A percentile compares a stretch with the other conserved stretches of the same genome.
Conservation (phyloP, 257 asterid species). For the Euphrasia confusa region DNA sequence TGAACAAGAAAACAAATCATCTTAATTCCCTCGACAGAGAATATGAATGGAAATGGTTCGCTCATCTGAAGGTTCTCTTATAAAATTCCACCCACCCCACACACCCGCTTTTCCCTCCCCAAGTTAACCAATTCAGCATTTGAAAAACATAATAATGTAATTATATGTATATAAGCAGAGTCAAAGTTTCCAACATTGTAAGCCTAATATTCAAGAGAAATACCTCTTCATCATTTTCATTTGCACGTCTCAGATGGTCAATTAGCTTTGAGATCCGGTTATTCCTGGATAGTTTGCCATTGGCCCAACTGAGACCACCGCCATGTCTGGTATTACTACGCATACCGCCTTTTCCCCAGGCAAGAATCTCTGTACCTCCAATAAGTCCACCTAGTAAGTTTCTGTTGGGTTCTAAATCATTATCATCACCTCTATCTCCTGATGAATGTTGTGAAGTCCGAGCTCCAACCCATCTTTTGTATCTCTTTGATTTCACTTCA, state of each 20-base stretch:
- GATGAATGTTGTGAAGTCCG: conserved; percentile 53
- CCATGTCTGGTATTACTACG: conserved; percentile 74
- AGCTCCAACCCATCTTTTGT: conserved; percentile 60
- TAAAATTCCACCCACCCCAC: not conserved
- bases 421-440: conserved; percentile 43
- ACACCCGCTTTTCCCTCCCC: not conserved
- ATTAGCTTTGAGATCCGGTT: conserved; percentile 64
- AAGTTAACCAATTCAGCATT: not conserved
- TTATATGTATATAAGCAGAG: not conserved
- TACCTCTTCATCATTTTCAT: conserved; percentile 50
- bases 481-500: conserved; percentile 65
- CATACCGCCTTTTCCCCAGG: conserved; percentile 92
- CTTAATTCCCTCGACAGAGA: conserved; percentile 16
- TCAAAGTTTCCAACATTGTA: not conserved
- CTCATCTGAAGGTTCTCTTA: not conserved
- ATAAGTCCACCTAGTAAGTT: conserved; percentile 47
- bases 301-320: conserved; percentile 41
- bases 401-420: conserved; percentile 59
- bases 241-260: conserved; percentile 54
- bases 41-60: conserved; percentile 9
- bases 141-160: not conserved
- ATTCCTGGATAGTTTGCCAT: conserved; percentile 46
- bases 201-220: conserved; percentile 13
- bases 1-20: conserved; percentile 34
- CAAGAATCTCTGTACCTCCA: conserved; percentile 59